Evolutionary conservation across 805 yeast genomes (phyloP).

Genomic region (Myxozyma melibiosi): DNA sequence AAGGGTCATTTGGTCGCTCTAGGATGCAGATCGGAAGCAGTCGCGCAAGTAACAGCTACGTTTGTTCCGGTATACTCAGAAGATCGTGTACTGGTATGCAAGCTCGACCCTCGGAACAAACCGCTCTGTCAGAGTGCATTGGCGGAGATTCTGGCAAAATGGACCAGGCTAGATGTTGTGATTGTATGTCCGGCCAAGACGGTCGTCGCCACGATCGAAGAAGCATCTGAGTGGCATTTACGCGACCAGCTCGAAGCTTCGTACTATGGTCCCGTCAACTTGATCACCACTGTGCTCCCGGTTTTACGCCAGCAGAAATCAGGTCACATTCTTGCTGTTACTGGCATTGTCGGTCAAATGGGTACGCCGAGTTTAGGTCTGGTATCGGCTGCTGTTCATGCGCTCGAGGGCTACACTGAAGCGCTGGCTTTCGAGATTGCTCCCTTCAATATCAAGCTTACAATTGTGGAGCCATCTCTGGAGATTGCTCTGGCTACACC

Average conservation of each 20-base stretch:
- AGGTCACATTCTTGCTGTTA: conserved; percentile 40
- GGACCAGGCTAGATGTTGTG: conserved; percentile 33
- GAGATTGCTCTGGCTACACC: conserved; percentile 36
- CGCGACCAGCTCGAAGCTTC: conserved; percentile 32
- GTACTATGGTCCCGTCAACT: conserved; percentile 36
- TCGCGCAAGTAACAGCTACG: neutral
- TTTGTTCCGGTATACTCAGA: conserved; percentile 17
- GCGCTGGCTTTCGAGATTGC: conserved; percentile 40
- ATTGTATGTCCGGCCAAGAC: conserved; percentile 17
- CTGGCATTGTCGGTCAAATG: conserved; percentile 37
- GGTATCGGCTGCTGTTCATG: conserved; percentile 38
- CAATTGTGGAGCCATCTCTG: conserved; percentile 39
- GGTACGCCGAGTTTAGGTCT: conserved; percentile 40
- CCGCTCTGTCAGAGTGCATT: conserved; percentile 35
- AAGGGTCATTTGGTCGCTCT: conserved; percentile 32
- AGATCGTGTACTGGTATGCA: conserved; percentile 25
- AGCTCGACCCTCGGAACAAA: conserved; percentile 32
- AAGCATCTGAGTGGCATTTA: conserved; percentile 34
- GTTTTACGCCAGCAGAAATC: conserved; percentile 31
- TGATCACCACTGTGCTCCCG: conserved; percentile 39
- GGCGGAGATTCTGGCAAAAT: conserved; percentile 20
- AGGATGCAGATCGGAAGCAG: conserved; percentile 13
- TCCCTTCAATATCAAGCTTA: conserved; percentile 37
- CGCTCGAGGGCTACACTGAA: conserved; percentile 42
- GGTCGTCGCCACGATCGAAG: conserved; percentile 34